These are phyloP conservation scores for Aspergillus carlsbadensis DNA, from an alignment of 495 filamentous ascomycete species.

Conservation along the genomic window DNA sequence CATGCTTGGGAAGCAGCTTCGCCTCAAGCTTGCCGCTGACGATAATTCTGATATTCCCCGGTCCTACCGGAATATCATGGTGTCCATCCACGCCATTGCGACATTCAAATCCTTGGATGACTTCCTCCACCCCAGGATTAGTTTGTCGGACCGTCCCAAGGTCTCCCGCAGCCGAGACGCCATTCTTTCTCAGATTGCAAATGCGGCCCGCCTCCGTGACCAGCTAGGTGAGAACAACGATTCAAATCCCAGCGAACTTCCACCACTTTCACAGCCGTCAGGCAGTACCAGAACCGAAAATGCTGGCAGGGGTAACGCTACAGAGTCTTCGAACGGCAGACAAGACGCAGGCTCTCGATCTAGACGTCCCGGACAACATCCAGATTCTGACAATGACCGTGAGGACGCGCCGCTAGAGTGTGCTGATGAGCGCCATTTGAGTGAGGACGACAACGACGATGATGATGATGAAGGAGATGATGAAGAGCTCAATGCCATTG, in stretches of 20 bases:
- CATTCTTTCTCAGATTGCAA: conserved; percentile 75
- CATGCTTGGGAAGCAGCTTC: conserved; percentile 95
- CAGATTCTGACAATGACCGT: conserved; percentile 54
- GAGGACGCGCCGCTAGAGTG: conserved; percentile 75
- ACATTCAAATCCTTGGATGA: conserved; percentile 97
- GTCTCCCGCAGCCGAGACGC: conserved; percentile 63
- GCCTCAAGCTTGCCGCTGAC: conserved; percentile 84
- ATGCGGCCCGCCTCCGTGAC: conserved; percentile 59
- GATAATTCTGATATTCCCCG: conserved; percentile 86
- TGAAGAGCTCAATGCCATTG: conserved; percentile 75
- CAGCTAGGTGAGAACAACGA: conserved; percentile 37
- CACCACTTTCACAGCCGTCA: conserved; percentile 28
- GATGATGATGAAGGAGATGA: conserved; percentile 66
- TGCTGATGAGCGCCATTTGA: conserved; percentile 86
- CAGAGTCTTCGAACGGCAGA: conserved; percentile 28
- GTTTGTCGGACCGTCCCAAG: conserved; percentile 75
- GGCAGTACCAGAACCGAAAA: conserved; percentile 26
- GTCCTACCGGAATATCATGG: conserved; percentile 88
- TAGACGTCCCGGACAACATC: conserved; percentile 52
- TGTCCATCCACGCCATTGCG: conserved; percentile 97
- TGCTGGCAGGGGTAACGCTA: conserved; percentile 27
- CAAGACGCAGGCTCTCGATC: conserved; percentile 30
- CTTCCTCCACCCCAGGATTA: conserved; percentile 89
- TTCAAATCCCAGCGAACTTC: conserved; percentile 26
- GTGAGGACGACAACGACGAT: conserved; percentile 67